These are phyloP conservation scores for Penstemon eatonii DNA, from an alignment of 257 asterid species.

Conservation along the genomic window DNA sequence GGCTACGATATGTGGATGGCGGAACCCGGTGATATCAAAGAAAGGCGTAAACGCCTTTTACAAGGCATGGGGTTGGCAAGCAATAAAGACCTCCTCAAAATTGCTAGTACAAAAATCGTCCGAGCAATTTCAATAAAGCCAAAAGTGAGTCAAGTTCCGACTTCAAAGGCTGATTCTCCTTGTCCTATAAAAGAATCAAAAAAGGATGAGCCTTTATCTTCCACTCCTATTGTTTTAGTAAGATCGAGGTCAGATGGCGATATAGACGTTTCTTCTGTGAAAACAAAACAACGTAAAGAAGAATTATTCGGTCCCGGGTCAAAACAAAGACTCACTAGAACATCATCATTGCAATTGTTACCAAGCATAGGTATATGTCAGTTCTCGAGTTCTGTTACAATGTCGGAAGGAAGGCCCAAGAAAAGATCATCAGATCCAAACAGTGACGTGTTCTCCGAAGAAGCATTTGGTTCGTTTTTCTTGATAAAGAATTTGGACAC, in stretches of 20 bases:
- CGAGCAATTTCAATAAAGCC: conserved; percentile 39
- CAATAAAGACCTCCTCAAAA: conserved; percentile 55
- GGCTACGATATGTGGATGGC: conserved; percentile 86
- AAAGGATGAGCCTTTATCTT: conserved; percentile 28
- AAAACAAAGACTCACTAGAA: conserved; percentile 73
- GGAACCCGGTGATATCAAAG: conserved; percentile 85
- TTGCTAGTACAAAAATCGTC: conserved; percentile 51
- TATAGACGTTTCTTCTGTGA: conserved; percentile 47
- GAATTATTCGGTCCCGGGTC: conserved; percentile 66
- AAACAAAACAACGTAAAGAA: conserved; percentile 68
- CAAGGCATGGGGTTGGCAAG: conserved; percentile 91
- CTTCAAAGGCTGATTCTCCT: background rate
- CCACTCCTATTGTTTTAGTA: conserved; percentile 40
- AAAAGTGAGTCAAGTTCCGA: conserved; percentile 18
- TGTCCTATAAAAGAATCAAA: conserved; percentile 27
- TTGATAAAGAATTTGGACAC: conserved; percentile 90
- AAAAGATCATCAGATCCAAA: conserved; percentile 30
- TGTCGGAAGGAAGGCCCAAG: conserved; percentile 30
- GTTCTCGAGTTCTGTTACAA: conserved; percentile 28
- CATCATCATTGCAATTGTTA: conserved; percentile 48
- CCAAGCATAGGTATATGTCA: conserved; percentile 42
- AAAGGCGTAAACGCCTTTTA: conserved; percentile 75
- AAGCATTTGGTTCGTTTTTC: conserved; percentile 55
- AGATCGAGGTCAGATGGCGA: conserved; percentile 96
- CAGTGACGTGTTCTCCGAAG: conserved; percentile 33